Conservation (phyloP, 352 stramenopile species). For the Aphanomyces astaci region DNA sequence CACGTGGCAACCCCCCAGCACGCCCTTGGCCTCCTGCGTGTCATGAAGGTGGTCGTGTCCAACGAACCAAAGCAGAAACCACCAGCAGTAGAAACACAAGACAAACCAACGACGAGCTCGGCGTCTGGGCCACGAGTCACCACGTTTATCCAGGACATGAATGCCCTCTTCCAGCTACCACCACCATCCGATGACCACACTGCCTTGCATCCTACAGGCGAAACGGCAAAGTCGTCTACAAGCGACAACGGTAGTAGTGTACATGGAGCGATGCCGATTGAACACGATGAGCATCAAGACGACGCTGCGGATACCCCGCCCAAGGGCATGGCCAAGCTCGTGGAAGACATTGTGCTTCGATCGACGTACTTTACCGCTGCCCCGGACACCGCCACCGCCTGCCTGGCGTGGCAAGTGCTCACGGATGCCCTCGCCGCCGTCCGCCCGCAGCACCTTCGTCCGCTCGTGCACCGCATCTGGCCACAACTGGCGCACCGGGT, state of each 20-base stretch:
- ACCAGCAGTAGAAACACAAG: no score
- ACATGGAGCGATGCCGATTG: constrained; percentile 63
- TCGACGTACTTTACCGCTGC: constrained; percentile 70
- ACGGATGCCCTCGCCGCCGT: constrained; percentile 52
- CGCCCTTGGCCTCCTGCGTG: constrained; percentile 41
- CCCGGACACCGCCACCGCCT: constrained; percentile 57
- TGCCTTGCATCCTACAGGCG: constrained; percentile 4
- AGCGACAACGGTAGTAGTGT: no score
- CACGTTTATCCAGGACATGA: constrained; percentile 61
- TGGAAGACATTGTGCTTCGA: constrained; percentile 66
- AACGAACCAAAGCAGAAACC: no score
- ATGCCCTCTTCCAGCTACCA: constrained; percentile 30
- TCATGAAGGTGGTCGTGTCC: constrained; percentile 13
- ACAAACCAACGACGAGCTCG: background rate
- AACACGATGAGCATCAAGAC: constrained; percentile 24
- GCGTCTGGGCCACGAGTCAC: constrained; percentile 23
- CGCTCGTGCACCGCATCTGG: constrained; percentile 71
- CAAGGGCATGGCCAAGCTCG: constrained; percentile 41
- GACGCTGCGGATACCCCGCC: constrained; percentile 11
- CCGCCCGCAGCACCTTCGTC: constrained; percentile 48
- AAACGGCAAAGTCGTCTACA: constrained; percentile 34
- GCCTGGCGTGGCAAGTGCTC: constrained; percentile 64
- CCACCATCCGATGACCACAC: constrained; percentile 30
- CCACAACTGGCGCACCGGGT: constrained; percentile 43
- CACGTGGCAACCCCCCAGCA: constrained; percentile 52